These are phyloP conservation scores for Notholithocarpus densiflorus DNA, from an alignment of 306 rosid species.

Conservation along the genomic window DNA sequence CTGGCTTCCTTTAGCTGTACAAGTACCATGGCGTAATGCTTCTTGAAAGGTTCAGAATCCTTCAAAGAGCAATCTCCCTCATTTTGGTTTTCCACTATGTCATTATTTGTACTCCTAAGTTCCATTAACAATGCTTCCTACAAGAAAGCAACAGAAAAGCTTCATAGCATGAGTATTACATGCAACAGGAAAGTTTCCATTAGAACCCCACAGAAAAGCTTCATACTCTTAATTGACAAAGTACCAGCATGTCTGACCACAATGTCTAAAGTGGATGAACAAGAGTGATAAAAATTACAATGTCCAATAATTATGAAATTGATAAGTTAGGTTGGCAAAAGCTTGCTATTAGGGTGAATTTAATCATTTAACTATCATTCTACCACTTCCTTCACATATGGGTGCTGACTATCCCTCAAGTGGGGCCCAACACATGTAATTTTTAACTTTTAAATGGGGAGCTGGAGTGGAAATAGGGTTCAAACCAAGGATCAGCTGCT, in stretches of 20 bases:
- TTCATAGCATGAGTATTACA: neutral
- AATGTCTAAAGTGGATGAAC: slow-evolving; percentile 7
- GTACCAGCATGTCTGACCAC: neutral
- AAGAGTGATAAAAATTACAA: neutral
- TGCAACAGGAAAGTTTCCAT: neutral
- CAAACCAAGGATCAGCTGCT: too few relatives aligned
- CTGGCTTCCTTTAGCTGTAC: slow-evolving; percentile 97
- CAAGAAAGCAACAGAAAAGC: slow-evolving; percentile 14
- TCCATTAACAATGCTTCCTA: slow-evolving; percentile 63
- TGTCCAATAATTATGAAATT: neutral
- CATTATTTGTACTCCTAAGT: slow-evolving; percentile 53
- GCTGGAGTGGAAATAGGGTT: too few relatives aligned
- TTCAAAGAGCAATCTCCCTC: slow-evolving; percentile 49
- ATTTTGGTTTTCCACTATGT: slow-evolving; percentile 53
- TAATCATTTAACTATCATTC: too few relatives aligned
- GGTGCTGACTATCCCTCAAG: too few relatives aligned
- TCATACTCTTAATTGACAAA: neutral
- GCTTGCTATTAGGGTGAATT: too few relatives aligned
- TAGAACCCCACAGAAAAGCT: neutral
- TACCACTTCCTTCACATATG: too few relatives aligned
- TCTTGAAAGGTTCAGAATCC: slow-evolving; percentile 59
- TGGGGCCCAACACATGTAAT: too few relatives aligned
- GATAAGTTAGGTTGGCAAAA: too few relatives aligned
- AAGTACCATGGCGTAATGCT: slow-evolving; percentile 86
- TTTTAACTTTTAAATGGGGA: neutral